Evolutionary conservation across 2,329 filamentous ascomycete species (phyloP).

Genomic region (Geosmithia flava): DNA sequence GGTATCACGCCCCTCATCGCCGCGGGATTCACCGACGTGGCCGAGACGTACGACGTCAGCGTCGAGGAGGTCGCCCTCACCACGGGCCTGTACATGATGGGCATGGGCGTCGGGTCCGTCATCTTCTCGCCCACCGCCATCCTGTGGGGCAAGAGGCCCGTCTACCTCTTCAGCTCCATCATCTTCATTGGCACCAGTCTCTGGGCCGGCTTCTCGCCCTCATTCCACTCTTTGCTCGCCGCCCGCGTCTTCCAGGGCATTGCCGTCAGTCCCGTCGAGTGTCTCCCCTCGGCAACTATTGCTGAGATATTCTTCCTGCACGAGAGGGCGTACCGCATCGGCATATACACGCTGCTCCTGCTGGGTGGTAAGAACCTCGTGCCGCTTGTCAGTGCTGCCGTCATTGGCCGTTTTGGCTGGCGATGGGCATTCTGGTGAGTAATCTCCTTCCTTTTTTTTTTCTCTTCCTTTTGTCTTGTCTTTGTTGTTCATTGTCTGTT

Average conservation of each 20-base stretch:
- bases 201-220: slow-evolving; percentile 81
- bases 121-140: slow-evolving; percentile 85
- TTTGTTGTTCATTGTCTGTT: too few relatives aligned
- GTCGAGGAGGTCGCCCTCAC: slow-evolving; percentile 71
- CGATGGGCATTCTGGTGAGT: slow-evolving; percentile 79
- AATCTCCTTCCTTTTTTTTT: slow-evolving; percentile 2
- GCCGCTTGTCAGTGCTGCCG: slow-evolving; percentile 72
- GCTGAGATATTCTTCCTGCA: slow-evolving; percentile 95
- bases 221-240: slow-evolving; percentile 64
- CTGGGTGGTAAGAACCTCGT: slow-evolving; percentile 87
- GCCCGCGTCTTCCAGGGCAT: slow-evolving; percentile 82
- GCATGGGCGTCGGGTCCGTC: slow-evolving; percentile 73
- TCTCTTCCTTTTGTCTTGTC: not conserved
- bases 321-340: slow-evolving; percentile 82
- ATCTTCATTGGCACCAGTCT: slow-evolving; percentile 66
- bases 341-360: slow-evolving; percentile 82
- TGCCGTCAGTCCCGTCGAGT: slow-evolving; percentile 82
- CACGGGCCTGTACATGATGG: slow-evolving; percentile 90
- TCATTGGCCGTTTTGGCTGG: slow-evolving; percentile 71
- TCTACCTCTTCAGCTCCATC: slow-evolving; percentile 68
- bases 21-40: slow-evolving; percentile 77
- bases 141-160: slow-evolving; percentile 76
- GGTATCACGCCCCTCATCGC: slow-evolving; percentile 86
- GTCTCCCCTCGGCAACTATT: slow-evolving; percentile 83
- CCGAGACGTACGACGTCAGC: slow-evolving; percentile 49